Conservation (phyloP, 371 early-diverging fungal species). For the Haplosporangium sp. region DNA sequence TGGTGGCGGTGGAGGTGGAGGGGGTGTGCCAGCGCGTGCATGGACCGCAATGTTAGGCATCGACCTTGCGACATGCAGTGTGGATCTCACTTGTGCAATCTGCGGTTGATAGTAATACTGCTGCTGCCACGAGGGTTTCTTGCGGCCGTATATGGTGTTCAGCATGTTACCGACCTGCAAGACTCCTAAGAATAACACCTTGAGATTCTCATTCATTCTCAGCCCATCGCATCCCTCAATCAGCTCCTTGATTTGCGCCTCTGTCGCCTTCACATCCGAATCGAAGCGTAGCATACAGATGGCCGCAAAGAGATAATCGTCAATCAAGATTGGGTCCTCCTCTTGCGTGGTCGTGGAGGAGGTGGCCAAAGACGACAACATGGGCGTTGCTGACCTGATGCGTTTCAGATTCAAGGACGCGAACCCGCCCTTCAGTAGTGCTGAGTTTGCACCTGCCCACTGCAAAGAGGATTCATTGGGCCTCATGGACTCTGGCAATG, state of each 20-base stretch:
- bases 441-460: constrained; percentile 20
- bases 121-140: constrained; percentile 45
- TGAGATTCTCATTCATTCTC: constrained; percentile 37
- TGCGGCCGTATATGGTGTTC: constrained; percentile 46
- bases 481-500: not conserved
- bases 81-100: not conserved
- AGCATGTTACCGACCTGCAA: constrained; percentile 52
- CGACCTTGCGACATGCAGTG: constrained; percentile 7
- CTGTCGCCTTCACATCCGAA: constrained; percentile 26
- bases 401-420: constrained; percentile 23
- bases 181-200: constrained; percentile 37
- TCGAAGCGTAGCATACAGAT: constrained; percentile 45
- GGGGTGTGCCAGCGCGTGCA: not conserved
- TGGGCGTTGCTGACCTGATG: constrained; percentile 4
- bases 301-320: constrained; percentile 44
- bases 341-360: not conserved
- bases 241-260: constrained; percentile 30
- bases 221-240: constrained; percentile 43
- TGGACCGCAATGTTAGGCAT: constrained; percentile 10
- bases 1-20: constrained; percentile 10
- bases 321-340: constrained; percentile 29
- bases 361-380: constrained; percentile 12
- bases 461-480: constrained; percentile 3
- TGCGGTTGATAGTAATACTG: constrained; percentile 8
- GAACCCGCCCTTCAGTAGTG: constrained; percentile 27